phyloP scores from a whole-genome alignment of 2,329 filamentous ascomycete genomes.

The Paecilomyces fulvus region DNA sequence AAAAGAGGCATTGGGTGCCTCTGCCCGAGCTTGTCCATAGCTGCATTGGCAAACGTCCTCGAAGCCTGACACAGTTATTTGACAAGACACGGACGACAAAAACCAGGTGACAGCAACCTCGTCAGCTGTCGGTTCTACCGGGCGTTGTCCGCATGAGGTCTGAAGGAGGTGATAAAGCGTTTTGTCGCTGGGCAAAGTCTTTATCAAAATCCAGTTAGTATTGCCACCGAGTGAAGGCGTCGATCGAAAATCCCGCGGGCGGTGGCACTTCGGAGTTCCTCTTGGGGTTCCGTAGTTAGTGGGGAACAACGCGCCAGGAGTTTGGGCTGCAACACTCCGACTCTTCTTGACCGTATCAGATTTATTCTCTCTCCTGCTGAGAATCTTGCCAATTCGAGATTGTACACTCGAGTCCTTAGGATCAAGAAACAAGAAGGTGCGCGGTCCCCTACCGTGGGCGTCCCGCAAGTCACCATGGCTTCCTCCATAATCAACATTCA shows the following conservation, averaged over 20 bases:
- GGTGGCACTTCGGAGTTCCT: not conserved
- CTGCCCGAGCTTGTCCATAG: conserved; percentile 20
- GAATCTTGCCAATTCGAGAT: not conserved
- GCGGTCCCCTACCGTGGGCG: conserved; percentile 18
- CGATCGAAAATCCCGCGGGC: conserved; percentile 4
- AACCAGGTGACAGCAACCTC: not conserved
- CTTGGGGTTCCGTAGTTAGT: not conserved
- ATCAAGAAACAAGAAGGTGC: not conserved
- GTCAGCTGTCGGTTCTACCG: not conserved
- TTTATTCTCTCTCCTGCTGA: not conserved
- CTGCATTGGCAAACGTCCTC: conserved; percentile 28
- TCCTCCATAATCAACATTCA: conserved; percentile 79
- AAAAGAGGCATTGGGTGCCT: conserved; percentile 34
- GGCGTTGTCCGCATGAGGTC: not conserved
- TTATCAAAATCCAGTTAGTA: not conserved
- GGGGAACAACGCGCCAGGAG: not conserved
- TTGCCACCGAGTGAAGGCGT: conserved; percentile 4
- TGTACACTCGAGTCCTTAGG: not conserved
- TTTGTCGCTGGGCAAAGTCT: not conserved
- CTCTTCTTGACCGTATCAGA: not conserved
- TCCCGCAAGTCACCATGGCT: conserved; percentile 57
- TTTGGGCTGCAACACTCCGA: not conserved
- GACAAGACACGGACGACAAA: not conserved
- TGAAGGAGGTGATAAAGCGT: not conserved
- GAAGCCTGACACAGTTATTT: not conserved